Evolutionary conservation across 257 asterid genomes (phyloP).

Genomic region (Cynanchum wilfordii): DNA sequence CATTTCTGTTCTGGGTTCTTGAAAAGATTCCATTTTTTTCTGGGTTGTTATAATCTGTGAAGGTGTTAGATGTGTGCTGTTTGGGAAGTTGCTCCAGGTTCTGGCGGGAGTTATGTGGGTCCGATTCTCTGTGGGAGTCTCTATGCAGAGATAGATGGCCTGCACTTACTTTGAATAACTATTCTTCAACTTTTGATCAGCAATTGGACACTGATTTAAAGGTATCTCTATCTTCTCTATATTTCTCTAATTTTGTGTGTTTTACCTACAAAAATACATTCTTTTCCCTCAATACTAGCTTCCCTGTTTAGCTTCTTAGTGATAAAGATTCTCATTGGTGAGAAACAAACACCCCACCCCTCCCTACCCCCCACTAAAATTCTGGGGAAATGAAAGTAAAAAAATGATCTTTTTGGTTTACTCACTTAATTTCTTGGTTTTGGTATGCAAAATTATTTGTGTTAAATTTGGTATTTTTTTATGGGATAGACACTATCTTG

Average conservation of each 20-base stretch:
- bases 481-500: background rate
- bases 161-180: slow-evolving; percentile 22
- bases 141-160: slow-evolving; percentile 74
- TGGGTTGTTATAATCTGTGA: background rate
- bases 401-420: background rate
- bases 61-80: slow-evolving; percentile 80
- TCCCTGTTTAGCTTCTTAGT: background rate
- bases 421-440: background rate
- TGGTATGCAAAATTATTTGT: background rate
- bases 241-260: background rate
- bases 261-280: background rate
- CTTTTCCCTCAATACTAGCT: background rate
- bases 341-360: background rate
- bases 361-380: background rate
- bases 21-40: slow-evolving; percentile 13
- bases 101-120: slow-evolving; percentile 73
- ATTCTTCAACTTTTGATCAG: slow-evolving; percentile 27
- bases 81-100: slow-evolving; percentile 84
- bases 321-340: background rate
- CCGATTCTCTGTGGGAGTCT: slow-evolving; percentile 71
- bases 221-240: background rate
- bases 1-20: slow-evolving; percentile 23
- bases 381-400: background rate
- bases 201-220: slow-evolving; percentile 11
- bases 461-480: background rate